phyloP scores from a whole-genome alignment of 1,139 yeast genomes.

The Waltiozyma sp. region DNA sequence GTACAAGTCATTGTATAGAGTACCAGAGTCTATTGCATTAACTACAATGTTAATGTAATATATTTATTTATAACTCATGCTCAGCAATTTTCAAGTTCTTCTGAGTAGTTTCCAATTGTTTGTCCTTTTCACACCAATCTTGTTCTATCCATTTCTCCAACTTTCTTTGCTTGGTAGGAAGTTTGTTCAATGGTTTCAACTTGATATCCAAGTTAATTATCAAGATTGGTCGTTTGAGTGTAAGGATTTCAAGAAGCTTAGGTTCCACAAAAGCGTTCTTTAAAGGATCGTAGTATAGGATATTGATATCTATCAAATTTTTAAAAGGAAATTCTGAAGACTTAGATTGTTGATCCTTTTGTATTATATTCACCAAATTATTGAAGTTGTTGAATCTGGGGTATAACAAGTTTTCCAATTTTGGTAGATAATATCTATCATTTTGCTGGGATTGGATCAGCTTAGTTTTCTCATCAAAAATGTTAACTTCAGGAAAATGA shows the following conservation, averaged over 20 bases:
- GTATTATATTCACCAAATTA: slow-evolving; percentile 25
- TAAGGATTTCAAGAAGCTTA: slow-evolving; percentile 43
- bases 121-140: slow-evolving; percentile 63
- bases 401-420: slow-evolving; percentile 43
- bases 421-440: slow-evolving; percentile 41
- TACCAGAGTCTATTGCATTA: too few species aligned
- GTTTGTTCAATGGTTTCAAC: slow-evolving; percentile 32
- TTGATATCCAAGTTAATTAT: slow-evolving; percentile 39
- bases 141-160: slow-evolving; percentile 65
- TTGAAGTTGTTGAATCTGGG: slow-evolving; percentile 45
- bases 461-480: slow-evolving; percentile 37
- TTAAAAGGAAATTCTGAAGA: slow-evolving; percentile 19
- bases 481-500: slow-evolving; percentile 66
- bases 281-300: slow-evolving; percentile 30
- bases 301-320: slow-evolving; percentile 37
- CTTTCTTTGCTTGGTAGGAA: slow-evolving; percentile 41
- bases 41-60: too few species aligned
- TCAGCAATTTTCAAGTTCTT: slow-evolving; percentile 18
- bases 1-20: too few species aligned
- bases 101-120: slow-evolving; percentile 26
- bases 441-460: slow-evolving; percentile 39
- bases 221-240: slow-evolving; percentile 29
- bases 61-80: background rate
- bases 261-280: slow-evolving; percentile 33
- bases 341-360: slow-evolving; percentile 3